Evolutionary conservation across 2,329 filamentous ascomycete species (phyloP).

Genomic region (Xylariales sp.): DNA sequence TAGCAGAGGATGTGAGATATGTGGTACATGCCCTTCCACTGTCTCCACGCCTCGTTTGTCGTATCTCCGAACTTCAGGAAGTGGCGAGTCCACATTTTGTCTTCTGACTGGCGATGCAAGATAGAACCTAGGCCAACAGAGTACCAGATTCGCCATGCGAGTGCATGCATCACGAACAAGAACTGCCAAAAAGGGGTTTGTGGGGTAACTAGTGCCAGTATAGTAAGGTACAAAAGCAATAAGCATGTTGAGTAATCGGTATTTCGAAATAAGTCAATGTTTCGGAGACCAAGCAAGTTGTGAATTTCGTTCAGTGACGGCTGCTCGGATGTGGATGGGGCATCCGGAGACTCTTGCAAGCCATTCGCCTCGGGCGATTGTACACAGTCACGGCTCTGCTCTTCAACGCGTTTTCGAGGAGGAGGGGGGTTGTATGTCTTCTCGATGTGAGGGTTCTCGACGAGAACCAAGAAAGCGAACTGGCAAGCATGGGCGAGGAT

Average conservation of each 20-base stretch:
- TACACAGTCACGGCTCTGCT: slow-evolving; percentile 36
- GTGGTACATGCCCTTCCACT: slow-evolving; percentile 98
- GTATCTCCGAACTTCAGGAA: slow-evolving; percentile 97
- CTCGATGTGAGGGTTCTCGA: slow-evolving; percentile 98
- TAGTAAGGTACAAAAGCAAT: slow-evolving; percentile 78
- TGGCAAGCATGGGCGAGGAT: slow-evolving; percentile 94
- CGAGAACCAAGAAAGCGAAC: slow-evolving; percentile 88
- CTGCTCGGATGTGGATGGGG: slow-evolving; percentile 42
- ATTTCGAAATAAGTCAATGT: slow-evolving; percentile 88
- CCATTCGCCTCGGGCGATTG: slow-evolving; percentile 34
- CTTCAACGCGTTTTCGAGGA: slow-evolving; percentile 68
- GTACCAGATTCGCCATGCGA: slow-evolving; percentile 91
- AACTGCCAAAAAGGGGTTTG: slow-evolving; percentile 79
- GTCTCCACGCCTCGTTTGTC: slow-evolving; percentile 90
- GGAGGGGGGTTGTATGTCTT: slow-evolving; percentile 95
- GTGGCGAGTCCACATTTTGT: slow-evolving; percentile 95
- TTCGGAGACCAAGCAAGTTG: slow-evolving; percentile 83
- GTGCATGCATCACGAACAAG: slow-evolving; percentile 83
- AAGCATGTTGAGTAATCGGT: slow-evolving; percentile 86
- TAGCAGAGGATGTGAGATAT: slow-evolving; percentile 92
- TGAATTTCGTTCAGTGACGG: slow-evolving; percentile 75
- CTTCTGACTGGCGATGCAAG: slow-evolving; percentile 84
- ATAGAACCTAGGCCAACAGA: slow-evolving; percentile 87
- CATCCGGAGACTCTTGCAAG: slow-evolving; percentile 39
- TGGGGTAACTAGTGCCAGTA: slow-evolving; percentile 80